phyloP scores from a whole-genome alignment of 305 asterid genomes.

The Fraxinus angustifolia region DNA sequence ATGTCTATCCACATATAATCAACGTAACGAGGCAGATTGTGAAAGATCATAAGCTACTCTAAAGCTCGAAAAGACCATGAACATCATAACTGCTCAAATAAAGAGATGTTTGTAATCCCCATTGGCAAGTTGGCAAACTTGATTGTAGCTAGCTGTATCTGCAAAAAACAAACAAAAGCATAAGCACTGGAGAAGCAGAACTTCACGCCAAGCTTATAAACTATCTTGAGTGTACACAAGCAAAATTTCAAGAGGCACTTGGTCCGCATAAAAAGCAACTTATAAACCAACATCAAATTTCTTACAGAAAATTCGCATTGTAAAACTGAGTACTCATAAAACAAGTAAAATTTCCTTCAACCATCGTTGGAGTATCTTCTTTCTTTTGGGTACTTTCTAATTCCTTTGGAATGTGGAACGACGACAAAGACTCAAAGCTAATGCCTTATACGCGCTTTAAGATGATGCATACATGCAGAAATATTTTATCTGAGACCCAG shows the following conservation, averaged over 20 bases:
- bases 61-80: neutral
- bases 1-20: neutral
- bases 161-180: slow-evolving; percentile 24
- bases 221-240: neutral
- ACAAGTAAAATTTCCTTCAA: neutral
- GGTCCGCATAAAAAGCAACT: neutral
- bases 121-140: slow-evolving; percentile 56
- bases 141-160: slow-evolving; percentile 50
- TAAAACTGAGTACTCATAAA: neutral
- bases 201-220: neutral
- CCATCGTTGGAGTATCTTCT: neutral
- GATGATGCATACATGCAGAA: neutral
- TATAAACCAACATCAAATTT: slow-evolving; percentile 4
- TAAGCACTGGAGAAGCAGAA: neutral
- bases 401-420: neutral
- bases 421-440: neutral
- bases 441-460: neutral
- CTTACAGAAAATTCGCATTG: neutral
- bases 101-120: slow-evolving; percentile 61
- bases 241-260: neutral
- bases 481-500: neutral
- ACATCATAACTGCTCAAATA: slow-evolving; percentile 27
- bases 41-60: neutral
- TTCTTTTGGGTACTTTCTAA: neutral
- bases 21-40: neutral